Base-by-base conservation (phyloP, 2,329 filamentous ascomycete species). In the Colletotrichum tofieldiae region DNA sequence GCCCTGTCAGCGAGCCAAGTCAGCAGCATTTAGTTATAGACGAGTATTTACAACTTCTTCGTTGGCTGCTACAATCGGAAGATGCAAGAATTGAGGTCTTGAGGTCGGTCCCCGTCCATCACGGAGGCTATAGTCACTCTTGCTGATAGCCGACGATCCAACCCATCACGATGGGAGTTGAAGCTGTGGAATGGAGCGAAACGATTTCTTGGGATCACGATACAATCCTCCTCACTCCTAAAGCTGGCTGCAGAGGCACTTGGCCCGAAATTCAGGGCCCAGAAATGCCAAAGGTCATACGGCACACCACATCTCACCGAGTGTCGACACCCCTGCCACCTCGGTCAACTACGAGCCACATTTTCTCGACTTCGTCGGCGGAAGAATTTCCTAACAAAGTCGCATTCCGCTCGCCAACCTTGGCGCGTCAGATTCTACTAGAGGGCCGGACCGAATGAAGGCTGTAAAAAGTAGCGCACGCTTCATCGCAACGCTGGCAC, bases 351-450 rank as follows among this genome's bases (percentile, higher is more conserved):
- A 39, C 32, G 47, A 52, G 29, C 52, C 32, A 56, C 49, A 39
- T 41, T 54, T 56, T 49, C 29, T 39, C 45, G 35, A 54, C 23
- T 47, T 29, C 37, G 32, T 58, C 58, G 51, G 65, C 65, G 65
- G 65, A 16, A 54, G 47, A 41, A 59, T 54, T 71, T 68, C 68
- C 65, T 37, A 62, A 71, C 35, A n/a, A 39, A 63, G 65, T 59
- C 29, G 51, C 35, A 71, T 71, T 51, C 68, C 65, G 58, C 65
- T 47, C 26, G 41, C 29, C 35, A 55, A 11, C 5, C 55, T 61
- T 62, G 45, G 49, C 65, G n/a, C n/a, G 18, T 11, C 35, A 39
- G 43, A 26, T 20, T 20, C 20, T 58, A 5, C 47, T 6, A 16
- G 54, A 58, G 65, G 41, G 26, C 51, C 65, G 64, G 64, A 41